Evolutionary conservation across 352 stramenopile genomes (phyloP).

Genomic region (Pythium coloratum): DNA sequence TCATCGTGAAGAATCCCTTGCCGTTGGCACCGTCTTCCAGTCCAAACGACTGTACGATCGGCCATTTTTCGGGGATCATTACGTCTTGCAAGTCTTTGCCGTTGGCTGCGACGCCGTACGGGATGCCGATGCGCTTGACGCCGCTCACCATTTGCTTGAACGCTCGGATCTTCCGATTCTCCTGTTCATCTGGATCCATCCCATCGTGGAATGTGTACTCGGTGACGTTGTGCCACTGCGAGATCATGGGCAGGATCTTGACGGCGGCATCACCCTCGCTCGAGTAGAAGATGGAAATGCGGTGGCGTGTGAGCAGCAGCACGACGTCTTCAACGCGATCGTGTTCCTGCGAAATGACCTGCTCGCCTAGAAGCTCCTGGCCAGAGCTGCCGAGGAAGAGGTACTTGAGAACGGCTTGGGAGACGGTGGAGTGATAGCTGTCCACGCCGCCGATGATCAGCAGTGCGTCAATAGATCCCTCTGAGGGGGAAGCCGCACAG

Average conservation of each 20-base stretch:
- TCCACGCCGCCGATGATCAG: conserved; percentile 73
- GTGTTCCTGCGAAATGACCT: conserved; percentile 67
- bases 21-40: conserved; percentile 38
- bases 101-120: conserved; percentile 41
- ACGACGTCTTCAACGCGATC: conserved; percentile 72
- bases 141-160: conserved; percentile 64
- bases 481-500: conserved; percentile 26
- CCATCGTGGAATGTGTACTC: conserved; percentile 66
- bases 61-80: conserved; percentile 76
- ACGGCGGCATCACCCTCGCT: conserved; percentile 61
- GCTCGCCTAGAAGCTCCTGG: conserved; percentile 70
- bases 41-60: conserved; percentile 68
- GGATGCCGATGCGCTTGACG: conserved; percentile 51
- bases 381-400: conserved; percentile 68
- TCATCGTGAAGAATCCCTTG: conserved; percentile 80
- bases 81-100: conserved; percentile 41
- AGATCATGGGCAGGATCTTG: conserved; percentile 66
- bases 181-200: conserved; percentile 69
- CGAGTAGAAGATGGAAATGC: conserved; percentile 61
- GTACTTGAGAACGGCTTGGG: conserved; percentile 72
- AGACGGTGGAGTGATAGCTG: conserved; percentile 61
- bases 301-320: conserved; percentile 46
- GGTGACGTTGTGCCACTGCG: conserved; percentile 63
- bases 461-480: conserved; percentile 42
- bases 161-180: conserved; percentile 61